A percentile compares a stretch with the other conserved stretches of the same genome.
phyloP scores from a whole-genome alignment of 2,329 filamentous ascomycete genomes.

The Talaromyces islandicus region DNA sequence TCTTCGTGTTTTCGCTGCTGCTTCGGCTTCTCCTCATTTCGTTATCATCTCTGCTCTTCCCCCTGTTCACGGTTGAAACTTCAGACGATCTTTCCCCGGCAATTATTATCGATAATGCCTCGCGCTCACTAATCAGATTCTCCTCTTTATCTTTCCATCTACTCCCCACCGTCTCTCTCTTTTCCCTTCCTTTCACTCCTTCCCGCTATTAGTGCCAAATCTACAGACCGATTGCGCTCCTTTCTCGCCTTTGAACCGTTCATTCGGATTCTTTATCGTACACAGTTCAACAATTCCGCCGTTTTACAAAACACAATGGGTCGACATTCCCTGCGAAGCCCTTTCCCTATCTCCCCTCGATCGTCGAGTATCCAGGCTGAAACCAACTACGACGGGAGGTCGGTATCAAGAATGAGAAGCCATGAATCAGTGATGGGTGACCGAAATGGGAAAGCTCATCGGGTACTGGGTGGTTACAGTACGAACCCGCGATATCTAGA shows the following conservation, averaged over 20 bases:
- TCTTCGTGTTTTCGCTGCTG: not conserved
- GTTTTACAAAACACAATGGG: slow-evolving; percentile 6
- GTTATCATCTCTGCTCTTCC: not conserved
- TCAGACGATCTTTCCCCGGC: not conserved
- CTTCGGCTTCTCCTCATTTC: not conserved
- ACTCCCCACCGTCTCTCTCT: not conserved
- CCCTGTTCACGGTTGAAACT: not conserved
- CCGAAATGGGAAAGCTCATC: not conserved
- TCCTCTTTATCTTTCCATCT: not conserved
- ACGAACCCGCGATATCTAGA: not conserved
- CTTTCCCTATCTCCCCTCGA: slow-evolving; percentile 9
- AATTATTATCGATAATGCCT: not conserved
- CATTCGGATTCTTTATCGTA: not conserved
- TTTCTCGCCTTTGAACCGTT: not conserved
- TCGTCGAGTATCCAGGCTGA: slow-evolving; percentile 13
- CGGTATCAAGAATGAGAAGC: not conserved
- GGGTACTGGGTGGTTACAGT: not conserved
- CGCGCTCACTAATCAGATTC: not conserved
- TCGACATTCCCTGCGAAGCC: slow-evolving; percentile 8
- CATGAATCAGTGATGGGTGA: not conserved
- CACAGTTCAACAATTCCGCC: not conserved
- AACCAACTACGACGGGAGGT: slow-evolving; percentile 1
- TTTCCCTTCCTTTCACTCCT: not conserved
- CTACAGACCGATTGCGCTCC: not conserved
- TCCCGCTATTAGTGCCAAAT: not conserved